Evolutionary conservation across 306 rosid genomes (phyloP), one percentile per base, ranked within the genome.

Genomic region (Argentina anserina): DNA sequence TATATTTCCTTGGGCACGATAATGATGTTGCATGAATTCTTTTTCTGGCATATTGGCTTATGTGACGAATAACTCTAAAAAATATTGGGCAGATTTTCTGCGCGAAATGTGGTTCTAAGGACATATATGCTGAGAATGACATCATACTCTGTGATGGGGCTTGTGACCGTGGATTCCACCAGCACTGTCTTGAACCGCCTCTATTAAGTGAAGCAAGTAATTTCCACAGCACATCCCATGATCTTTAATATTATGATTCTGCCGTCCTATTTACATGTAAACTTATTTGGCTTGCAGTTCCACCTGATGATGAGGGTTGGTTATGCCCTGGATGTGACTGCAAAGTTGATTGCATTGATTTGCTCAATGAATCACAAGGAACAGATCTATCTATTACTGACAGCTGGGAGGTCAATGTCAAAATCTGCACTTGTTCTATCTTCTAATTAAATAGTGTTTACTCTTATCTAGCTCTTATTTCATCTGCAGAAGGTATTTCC

Each of bases 261-360:
- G 10, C 40, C 15, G n/a, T 33, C 56, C 28, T 21, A 43, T 83
- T 70, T 63, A 63, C 72, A 78, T 23, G 74, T 66, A 78, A 78
- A 83, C 46, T 37, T 52, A 21, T 61, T 67, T 72, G 84, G 84
- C 69, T 75, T 82, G 79, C 94, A 93, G 98, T 93, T 82, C 97
- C 98, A 28, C 90, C 94, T 61, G 96, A 83, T 3, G 89, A 87
- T 13, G 93, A 89, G 84, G 89, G 97, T 81, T 93, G 98, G 98
- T 82, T 93, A 73, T 93, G 98, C 89, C 98, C 94, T 9, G 98
- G 92, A 75, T 93, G 98, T 84, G 96, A 91, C 84, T 93, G 98
- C 94, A 93, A 93, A 83, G 90, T 83, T 72, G 98, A 91, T 77
- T 91, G 96, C 84, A 21, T 90, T 17, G 96, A 91, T 11, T 81